Conservation (phyloP, 2,329 filamentous ascomycete species). For the Xylariaceae sp. region DNA sequence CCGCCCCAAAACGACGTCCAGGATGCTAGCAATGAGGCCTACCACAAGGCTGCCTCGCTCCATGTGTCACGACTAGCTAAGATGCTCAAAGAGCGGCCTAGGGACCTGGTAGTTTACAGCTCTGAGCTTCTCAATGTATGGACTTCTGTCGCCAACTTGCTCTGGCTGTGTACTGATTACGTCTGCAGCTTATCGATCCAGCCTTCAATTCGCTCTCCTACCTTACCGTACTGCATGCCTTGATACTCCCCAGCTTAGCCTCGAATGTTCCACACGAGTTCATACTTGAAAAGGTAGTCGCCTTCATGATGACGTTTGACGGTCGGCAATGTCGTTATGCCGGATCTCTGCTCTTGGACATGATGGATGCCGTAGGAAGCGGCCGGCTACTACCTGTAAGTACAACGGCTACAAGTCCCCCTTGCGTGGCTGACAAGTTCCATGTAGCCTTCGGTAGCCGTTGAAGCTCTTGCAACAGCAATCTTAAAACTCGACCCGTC, state of each 20-base stretch:
- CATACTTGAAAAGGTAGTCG: slow-evolving; percentile 50
- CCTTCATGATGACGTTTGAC: slow-evolving; percentile 57
- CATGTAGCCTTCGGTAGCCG: slow-evolving; percentile 52
- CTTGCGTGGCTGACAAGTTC: slow-evolving; percentile 3
- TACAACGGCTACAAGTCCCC: slow-evolving; percentile 31
- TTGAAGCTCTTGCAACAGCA: slow-evolving; percentile 55
- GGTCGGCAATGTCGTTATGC: slow-evolving; percentile 59
- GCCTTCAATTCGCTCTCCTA: slow-evolving; percentile 58
- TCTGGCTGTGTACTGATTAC: slow-evolving; percentile 6
- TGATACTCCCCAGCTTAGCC: slow-evolving; percentile 44
- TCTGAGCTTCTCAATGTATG: slow-evolving; percentile 48
- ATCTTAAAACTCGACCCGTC: slow-evolving; percentile 71
- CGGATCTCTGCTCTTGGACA: slow-evolving; percentile 48
- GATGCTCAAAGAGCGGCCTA: slow-evolving; percentile 44
- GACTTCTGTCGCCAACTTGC: not conserved
- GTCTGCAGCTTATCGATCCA: slow-evolving; percentile 52
- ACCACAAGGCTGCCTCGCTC: slow-evolving; percentile 47
- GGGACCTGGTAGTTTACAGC: slow-evolving; percentile 44
- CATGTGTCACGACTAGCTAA: slow-evolving; percentile 48
- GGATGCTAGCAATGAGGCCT: slow-evolving; percentile 42
- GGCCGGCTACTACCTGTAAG: slow-evolving; percentile 46
- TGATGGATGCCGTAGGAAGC: slow-evolving; percentile 50
- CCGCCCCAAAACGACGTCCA: slow-evolving; percentile 39
- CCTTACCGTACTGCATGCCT: slow-evolving; percentile 52
- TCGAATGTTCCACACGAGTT: slow-evolving; percentile 32